These are phyloP conservation scores for Cordia subcordata DNA, from an alignment of 257 asterid species.

Conservation along the genomic window DNA sequence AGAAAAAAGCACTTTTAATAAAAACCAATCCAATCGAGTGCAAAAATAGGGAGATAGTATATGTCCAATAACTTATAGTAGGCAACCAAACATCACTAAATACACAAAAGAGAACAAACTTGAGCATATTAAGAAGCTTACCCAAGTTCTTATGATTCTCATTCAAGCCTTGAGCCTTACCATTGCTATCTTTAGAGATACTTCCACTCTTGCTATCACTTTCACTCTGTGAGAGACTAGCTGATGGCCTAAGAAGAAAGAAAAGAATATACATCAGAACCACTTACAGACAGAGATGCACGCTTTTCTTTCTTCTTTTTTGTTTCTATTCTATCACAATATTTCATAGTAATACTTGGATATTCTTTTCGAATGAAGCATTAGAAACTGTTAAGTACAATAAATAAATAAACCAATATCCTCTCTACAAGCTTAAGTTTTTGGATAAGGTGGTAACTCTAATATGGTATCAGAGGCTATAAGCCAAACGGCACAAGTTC, in stretches of 20 bases:
- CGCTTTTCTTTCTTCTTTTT: not conserved
- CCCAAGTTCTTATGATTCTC: constrained; percentile 43
- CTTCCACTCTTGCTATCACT: constrained; percentile 31
- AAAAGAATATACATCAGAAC: not conserved
- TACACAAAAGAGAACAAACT: not conserved
- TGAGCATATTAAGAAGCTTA: constrained; percentile 13
- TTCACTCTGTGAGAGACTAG: constrained; percentile 55
- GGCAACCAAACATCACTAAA: not conserved
- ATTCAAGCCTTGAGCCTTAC: constrained; percentile 27
- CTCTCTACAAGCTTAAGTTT: too few relatives aligned
- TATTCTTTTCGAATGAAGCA: too few relatives aligned
- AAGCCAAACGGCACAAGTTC: too few relatives aligned
- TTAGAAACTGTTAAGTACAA: too few relatives aligned
- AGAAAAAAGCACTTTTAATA: too few relatives aligned
- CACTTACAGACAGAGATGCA: not conserved
- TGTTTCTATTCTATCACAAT: too few relatives aligned
- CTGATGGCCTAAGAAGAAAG: constrained; percentile 32
- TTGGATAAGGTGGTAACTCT: too few relatives aligned
- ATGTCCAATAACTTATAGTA: not conserved
- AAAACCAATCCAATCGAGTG: too few relatives aligned
- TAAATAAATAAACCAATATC: too few relatives aligned
- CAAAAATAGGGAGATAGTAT: not conserved
- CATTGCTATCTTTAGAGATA: constrained; percentile 48
- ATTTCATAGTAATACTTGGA: too few relatives aligned
- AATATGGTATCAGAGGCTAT: too few relatives aligned